Evolutionary conservation across 192 early-diverging fungal species (phyloP).

Genomic region (Coemansia sp.): DNA sequence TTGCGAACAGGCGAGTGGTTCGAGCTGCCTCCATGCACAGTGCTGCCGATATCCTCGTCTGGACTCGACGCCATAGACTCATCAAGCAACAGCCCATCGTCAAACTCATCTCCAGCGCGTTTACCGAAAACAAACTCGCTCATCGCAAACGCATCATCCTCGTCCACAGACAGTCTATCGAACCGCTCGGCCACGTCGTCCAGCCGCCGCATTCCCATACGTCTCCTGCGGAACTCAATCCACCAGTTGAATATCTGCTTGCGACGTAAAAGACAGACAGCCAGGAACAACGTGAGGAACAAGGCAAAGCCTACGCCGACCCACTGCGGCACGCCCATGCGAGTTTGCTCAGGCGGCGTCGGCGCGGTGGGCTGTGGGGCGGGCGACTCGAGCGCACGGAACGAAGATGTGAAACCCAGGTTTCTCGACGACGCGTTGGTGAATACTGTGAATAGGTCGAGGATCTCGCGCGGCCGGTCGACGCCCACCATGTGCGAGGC

Average conservation of each 20-base stretch:
- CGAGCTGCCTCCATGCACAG: background rate
- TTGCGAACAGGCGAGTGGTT: constrained; percentile 3
- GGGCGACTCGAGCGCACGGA: constrained; percentile 8
- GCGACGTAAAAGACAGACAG: constrained; percentile 17
- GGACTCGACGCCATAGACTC: constrained; percentile 41
- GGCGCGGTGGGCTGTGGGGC: background rate
- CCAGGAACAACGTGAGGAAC: constrained; percentile 10
- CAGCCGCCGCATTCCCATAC: constrained; percentile 8
- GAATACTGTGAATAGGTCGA: constrained; percentile 60
- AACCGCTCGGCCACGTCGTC: constrained; percentile 7
- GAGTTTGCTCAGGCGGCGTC: background rate
- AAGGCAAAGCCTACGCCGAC: constrained; percentile 14
- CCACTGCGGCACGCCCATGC: constrained; percentile 17
- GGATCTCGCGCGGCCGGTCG: constrained; percentile 59
- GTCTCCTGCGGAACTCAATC: constrained; percentile 6
- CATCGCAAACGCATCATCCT: constrained; percentile 45
- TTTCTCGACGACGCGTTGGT: constrained; percentile 37
- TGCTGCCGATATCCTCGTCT: constrained; percentile 27
- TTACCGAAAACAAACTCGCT: constrained; percentile 33
- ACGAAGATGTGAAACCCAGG: constrained; percentile 40
- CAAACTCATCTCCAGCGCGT: constrained; percentile 2
- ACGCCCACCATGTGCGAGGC: constrained; percentile 73
- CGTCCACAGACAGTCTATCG: background rate
- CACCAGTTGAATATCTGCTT: constrained; percentile 32
- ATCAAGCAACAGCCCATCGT: constrained; percentile 36